Conservation (phyloP, 1,284 basidiomycete species). For the Marasmius fiardii region DNA sequence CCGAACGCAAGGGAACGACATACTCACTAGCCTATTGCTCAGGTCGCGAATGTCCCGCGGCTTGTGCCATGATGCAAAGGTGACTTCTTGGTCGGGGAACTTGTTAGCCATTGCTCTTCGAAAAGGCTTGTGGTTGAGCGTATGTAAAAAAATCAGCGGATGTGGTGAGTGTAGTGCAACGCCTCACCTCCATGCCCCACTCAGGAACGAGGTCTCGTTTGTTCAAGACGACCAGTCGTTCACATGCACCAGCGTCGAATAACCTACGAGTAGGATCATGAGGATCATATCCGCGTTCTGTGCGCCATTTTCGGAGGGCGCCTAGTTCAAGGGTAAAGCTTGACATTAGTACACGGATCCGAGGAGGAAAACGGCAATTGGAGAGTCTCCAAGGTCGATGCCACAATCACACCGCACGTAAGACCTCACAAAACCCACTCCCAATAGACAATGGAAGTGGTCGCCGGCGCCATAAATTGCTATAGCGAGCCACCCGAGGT, state of each 20-base stretch:
- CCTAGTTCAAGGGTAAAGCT: constrained; percentile 35
- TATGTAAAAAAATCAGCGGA: constrained; percentile 14
- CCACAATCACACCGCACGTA: neutral
- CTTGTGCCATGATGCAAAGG: constrained; percentile 72
- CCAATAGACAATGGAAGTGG: neutral
- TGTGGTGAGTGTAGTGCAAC: constrained; percentile 1
- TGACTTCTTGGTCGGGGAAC: constrained; percentile 62
- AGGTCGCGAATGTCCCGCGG: constrained; percentile 60
- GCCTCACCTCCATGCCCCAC: constrained; percentile 77
- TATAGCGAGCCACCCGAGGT: too few species aligned
- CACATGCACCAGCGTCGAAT: constrained; percentile 47
- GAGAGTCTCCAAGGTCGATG: neutral
- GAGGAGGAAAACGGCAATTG: neutral
- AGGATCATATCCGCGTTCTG: constrained; percentile 54
- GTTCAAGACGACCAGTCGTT: constrained; percentile 89
- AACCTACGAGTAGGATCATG: constrained; percentile 34
- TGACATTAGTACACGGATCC: neutral
- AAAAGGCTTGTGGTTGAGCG: constrained; percentile 53
- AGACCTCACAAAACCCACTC: neutral
- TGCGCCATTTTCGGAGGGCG: constrained; percentile 59
- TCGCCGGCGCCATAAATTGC: neutral
- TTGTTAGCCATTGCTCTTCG: constrained; percentile 60
- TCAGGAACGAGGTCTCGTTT: constrained; percentile 90
- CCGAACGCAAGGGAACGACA: constrained; percentile 30
- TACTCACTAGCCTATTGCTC: constrained; percentile 69